Conservation (phyloP, 2,329 filamentous ascomycete species). For the Monosporascus sp. region DNA sequence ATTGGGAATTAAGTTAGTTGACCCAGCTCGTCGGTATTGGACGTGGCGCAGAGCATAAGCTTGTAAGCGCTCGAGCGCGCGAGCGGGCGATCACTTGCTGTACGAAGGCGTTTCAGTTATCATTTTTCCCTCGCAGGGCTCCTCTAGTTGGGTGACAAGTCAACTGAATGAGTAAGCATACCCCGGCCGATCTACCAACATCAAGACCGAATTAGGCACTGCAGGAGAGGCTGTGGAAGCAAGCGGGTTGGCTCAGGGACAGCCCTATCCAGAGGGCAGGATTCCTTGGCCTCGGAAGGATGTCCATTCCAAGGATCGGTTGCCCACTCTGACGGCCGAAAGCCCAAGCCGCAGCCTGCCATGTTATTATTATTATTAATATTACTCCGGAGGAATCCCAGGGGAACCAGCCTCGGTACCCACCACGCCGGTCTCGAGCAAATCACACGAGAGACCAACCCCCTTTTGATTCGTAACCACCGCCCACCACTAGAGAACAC, state of each 20-base stretch:
- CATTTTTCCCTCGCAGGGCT: too few relatives aligned
- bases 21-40: too few relatives aligned
- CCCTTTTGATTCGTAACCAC: not conserved
- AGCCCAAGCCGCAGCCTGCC: not conserved
- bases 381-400: not conserved
- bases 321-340: not conserved
- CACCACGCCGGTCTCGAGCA: not conserved
- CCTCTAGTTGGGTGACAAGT: not conserved
- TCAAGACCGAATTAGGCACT: not conserved
- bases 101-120: too few relatives aligned
- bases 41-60: too few relatives aligned
- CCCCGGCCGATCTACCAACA: not conserved
- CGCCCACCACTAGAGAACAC: not conserved
- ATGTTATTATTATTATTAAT: not conserved
- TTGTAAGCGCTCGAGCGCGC: too few relatives aligned
- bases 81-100: too few relatives aligned
- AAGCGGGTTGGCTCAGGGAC: not conserved
- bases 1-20: too few relatives aligned
- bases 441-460: not conserved
- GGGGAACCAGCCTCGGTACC: not conserved
- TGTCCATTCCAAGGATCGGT: not conserved
- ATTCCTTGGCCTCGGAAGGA: not conserved
- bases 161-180: not conserved
- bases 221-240: not conserved
- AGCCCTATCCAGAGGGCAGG: not conserved